Percentiles rank a stretch among this genome's conserved stretches.
These are phyloP conservation scores for Apiotrichum veenhuisii DNA, from an alignment of 1,284 basidiomycete genomes.

Conservation along the genomic window DNA sequence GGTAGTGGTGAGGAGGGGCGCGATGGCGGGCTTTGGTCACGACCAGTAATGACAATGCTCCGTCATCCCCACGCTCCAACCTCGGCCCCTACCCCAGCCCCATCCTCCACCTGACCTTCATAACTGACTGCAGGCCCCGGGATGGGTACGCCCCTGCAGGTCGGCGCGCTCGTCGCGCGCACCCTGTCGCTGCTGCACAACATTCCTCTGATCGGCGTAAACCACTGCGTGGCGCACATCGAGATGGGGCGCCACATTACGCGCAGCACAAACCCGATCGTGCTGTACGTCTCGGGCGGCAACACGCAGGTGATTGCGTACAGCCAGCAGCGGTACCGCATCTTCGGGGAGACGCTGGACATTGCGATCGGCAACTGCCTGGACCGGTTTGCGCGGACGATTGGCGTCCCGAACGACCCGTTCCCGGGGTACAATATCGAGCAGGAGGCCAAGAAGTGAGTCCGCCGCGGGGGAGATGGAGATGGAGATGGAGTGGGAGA, in stretches of 20 bases:
- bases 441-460: slow-evolving; percentile 83
- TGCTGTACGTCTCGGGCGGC: slow-evolving; percentile 96
- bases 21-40: too few species aligned
- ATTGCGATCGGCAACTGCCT: slow-evolving; percentile 99
- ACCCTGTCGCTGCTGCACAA: slow-evolving; percentile 81
- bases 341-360: slow-evolving; percentile 98
- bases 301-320: slow-evolving; percentile 99
- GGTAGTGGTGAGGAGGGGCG: too few species aligned
- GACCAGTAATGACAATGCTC: too few species aligned
- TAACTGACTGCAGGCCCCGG: slow-evolving; percentile 68
- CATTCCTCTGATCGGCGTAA: slow-evolving; percentile 93
- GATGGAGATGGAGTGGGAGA: too few species aligned
- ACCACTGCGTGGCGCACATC: slow-evolving; percentile 98
- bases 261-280: slow-evolving; percentile 88
- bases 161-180: slow-evolving; percentile 91
- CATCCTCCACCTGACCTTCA: too few species aligned
- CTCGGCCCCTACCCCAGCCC: too few species aligned
- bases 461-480: slow-evolving; percentile 13
- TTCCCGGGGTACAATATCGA: slow-evolving; percentile 99
- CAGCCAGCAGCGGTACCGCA: slow-evolving; percentile 92
- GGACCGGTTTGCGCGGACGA: slow-evolving; percentile 95
- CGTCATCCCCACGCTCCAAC: too few species aligned
- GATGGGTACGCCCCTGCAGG: slow-evolving; percentile 96
- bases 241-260: slow-evolving; percentile 98
- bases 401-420: slow-evolving; percentile 92